Conservation (phyloP, 2,329 filamentous ascomycete species). For the Myriosclerotinia scirpicola region DNA sequence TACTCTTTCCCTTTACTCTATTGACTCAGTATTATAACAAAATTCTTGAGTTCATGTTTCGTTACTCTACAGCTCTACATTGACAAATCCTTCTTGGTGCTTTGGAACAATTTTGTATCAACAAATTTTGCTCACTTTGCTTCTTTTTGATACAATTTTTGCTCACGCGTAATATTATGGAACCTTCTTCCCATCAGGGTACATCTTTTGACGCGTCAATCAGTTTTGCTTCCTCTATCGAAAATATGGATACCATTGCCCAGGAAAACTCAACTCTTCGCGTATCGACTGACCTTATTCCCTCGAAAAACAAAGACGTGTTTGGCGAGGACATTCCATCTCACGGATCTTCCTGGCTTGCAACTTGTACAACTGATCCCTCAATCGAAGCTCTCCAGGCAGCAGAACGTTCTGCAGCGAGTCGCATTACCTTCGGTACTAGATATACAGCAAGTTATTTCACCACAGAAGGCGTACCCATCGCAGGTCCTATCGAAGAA, state of each 20-base stretch:
- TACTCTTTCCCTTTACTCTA: neutral
- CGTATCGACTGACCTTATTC: slow-evolving; percentile 34
- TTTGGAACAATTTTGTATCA: slow-evolving; percentile 40
- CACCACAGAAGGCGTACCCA: slow-evolving; percentile 2
- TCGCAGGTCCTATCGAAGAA: neutral
- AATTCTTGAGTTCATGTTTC: neutral
- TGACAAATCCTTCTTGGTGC: slow-evolving; percentile 38
- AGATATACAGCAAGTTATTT: slow-evolving; percentile 15
- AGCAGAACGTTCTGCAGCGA: neutral
- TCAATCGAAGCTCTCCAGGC: neutral
- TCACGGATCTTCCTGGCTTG: neutral
- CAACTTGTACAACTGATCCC: neutral
- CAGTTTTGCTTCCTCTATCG: slow-evolving; percentile 36
- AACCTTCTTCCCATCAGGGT: slow-evolving; percentile 26
- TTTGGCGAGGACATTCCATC: neutral
- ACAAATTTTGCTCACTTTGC: slow-evolving; percentile 34
- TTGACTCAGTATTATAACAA: neutral
- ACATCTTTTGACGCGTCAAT: slow-evolving; percentile 28
- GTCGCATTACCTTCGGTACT: slow-evolving; percentile 8
- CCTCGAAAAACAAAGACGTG: slow-evolving; percentile 27
- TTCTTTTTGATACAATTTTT: slow-evolving; percentile 20
- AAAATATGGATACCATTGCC: neutral
- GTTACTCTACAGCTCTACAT: neutral
- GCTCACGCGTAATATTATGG: slow-evolving; percentile 32
- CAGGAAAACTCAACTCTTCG: neutral